Conservation (phyloP, 805 yeast species). For the Yarrowia yakushimensis region DNA sequence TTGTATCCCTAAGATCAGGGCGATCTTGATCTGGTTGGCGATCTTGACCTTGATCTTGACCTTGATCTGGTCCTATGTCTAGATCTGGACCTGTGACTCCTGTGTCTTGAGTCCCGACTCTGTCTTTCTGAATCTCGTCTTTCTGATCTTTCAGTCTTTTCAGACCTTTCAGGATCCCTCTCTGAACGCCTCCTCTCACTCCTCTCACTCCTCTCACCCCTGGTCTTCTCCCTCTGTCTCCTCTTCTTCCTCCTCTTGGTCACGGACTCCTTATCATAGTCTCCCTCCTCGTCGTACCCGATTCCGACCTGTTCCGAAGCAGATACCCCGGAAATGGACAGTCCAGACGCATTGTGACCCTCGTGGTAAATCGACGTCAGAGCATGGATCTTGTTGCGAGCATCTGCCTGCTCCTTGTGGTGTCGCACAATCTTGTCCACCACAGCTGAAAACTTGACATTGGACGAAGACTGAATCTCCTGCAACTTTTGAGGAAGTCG, state of each 20-base stretch:
- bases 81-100: too few species aligned
- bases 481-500: not conserved
- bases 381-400: not conserved
- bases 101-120: too few species aligned
- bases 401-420: not conserved
- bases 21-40: not conserved
- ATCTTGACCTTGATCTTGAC: too few species aligned
- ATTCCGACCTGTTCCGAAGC: conserved; percentile 2
- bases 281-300: conserved; percentile 17
- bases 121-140: not conserved
- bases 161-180: too few species aligned
- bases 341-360: not conserved
- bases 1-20: not conserved
- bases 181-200: not conserved
- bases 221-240: too few species aligned
- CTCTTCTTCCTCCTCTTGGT: not conserved
- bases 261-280: not conserved
- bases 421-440: not conserved
- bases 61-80: too few species aligned
- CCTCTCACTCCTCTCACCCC: not conserved
- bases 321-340: not conserved
- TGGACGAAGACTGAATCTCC: not conserved
- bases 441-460: not conserved
- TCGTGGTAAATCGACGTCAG: not conserved
- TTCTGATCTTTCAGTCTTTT: too few species aligned